Base-by-base conservation (phyloP, 192 early-diverging fungal genomes). In the Pilaira anomala region DNA sequence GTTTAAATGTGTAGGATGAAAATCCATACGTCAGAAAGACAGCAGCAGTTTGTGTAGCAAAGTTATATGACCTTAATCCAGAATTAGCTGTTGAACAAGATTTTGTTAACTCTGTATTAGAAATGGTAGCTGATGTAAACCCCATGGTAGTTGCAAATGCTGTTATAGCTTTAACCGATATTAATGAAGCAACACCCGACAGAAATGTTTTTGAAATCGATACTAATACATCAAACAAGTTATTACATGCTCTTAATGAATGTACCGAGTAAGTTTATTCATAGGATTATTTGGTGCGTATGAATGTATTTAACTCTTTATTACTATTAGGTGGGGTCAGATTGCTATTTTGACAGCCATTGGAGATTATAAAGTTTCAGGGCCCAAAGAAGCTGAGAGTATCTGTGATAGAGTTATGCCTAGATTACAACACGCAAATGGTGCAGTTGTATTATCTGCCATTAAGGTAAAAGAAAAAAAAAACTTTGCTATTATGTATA, bases 21-120 rank as follows among this genome's bases (percentile, higher is more conserved):
- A 93, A 94, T 65, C 95, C 97, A 1, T 99, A 99, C 73, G 97
- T 99, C 53, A 84, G 95, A 62, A 99, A 99, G 74, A 99, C 97
- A 4, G 96, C 95, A 11, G 91, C 93, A 6, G 74, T 99, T 48
- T 95, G 93, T 72, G 95, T 99, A 14, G 93, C 93, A 48, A 99
- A 99, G 63, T 76, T 99, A 19, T 98, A 87, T 70, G 95, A 99
- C 60, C 85, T 97, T 40, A 90, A 87, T 66, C 92, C 93, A 26
- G 80, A 77, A 25, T 79, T 91, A 18, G 90, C 94, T 2, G 85
- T 93, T 48, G 97, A 99, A 53, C 96, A 97, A 59, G 96, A 95
- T 25, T 94, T 99, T 75, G 84, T 99, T 22, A 76, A 81, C 1
- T 81, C 68, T 4, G 73, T 99, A 54, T 89, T 93, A 66, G 93